Base-by-base conservation (phyloP, 202 grass and related monocot genomes). In the Elaeis oleifera region DNA sequence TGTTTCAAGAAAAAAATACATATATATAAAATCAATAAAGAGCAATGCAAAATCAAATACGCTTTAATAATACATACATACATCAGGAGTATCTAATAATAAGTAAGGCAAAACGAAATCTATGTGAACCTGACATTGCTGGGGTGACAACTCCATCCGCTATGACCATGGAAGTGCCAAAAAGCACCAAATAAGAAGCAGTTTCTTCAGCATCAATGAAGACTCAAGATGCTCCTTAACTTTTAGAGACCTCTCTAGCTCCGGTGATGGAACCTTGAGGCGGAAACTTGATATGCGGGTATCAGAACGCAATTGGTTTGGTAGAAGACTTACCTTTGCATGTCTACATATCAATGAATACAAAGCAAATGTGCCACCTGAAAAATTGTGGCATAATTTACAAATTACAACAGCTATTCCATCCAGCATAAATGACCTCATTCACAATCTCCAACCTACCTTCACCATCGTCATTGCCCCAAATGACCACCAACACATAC, bases 341-440 rank as follows among this genome's bases (percentile, higher is more conserved):
- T 94, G 86, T 72, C 94, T 86, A 68, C 94, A 99, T 74, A 99
- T 99, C 76, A 94, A 80, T 16, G 88, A 99, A 77, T 99, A 99
- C 55, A 99, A 79, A 69, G 94, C 94, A 84, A 99, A 99, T 65
- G 71, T 99, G 20, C 94, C 94, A 58, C 94, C 88, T 92, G 72
- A 63, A 84, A 80, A 44, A 3, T 44, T 44, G 13, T 44, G 36
- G 36, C 36, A 44, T 14, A 44, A 44, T 44, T 44, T 13, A 44
- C 36, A 44, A 44, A 44, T 44, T 44, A 44, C 36, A 44, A 2
- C 36, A 44, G 36, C 9, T 13, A 13, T 13, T 11, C 36, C 36
- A 44, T 13, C 36, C 13, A 44, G 36, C 36, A 44, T 44, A 44
- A 44, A 44, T 44, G 36, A 44, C 11, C 36, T 44, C 36, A 44